These are phyloP conservation scores for Hypomyces rosellus DNA, from an alignment of 2,329 filamentous ascomycete genomes.

Conservation along the genomic window DNA sequence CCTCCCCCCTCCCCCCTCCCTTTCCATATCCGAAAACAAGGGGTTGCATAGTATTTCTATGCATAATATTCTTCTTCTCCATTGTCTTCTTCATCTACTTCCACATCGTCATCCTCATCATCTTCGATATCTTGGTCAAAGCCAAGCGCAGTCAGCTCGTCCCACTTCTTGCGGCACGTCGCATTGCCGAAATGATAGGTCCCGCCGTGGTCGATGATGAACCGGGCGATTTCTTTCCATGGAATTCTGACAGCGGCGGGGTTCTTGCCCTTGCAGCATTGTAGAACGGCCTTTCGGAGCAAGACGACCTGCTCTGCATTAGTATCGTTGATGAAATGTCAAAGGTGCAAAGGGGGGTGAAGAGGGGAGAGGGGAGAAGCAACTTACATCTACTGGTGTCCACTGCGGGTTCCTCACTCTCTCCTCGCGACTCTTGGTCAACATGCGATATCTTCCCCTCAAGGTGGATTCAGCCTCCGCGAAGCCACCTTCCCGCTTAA, in stretches of 20 bases:
- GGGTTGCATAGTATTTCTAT: no score
- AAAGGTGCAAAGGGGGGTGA: background rate
- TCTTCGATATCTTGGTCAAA: background rate
- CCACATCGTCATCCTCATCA: background rate
- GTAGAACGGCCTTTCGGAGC: slow-evolving; percentile 37
- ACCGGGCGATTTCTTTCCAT: slow-evolving; percentile 52
- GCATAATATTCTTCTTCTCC: background rate
- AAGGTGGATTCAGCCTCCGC: slow-evolving; percentile 65
- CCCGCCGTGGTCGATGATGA: slow-evolving; percentile 45
- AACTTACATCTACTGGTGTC: slow-evolving; percentile 57
- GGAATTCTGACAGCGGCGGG: slow-evolving; percentile 34
- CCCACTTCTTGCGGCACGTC: slow-evolving; percentile 54
- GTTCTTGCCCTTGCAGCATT: slow-evolving; percentile 26
- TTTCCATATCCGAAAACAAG: no score
- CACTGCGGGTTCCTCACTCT: slow-evolving; percentile 62
- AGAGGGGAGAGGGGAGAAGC: background rate
- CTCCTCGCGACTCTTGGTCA: slow-evolving; percentile 57
- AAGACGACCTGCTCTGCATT: slow-evolving; percentile 34
- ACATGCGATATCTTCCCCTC: slow-evolving; percentile 57
- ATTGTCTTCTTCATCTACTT: background rate
- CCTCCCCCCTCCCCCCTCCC: no score
- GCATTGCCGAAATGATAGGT: slow-evolving; percentile 54
- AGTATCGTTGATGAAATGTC: background rate
- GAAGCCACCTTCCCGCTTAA: slow-evolving; percentile 49
- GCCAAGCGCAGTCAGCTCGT: slow-evolving; percentile 31